Percentiles rank a stretch among this genome's conserved stretches.
Evolutionary conservation across 768 basidiomycete species (phyloP).

Genomic region (Rhodosporidiobolus sp.): DNA sequence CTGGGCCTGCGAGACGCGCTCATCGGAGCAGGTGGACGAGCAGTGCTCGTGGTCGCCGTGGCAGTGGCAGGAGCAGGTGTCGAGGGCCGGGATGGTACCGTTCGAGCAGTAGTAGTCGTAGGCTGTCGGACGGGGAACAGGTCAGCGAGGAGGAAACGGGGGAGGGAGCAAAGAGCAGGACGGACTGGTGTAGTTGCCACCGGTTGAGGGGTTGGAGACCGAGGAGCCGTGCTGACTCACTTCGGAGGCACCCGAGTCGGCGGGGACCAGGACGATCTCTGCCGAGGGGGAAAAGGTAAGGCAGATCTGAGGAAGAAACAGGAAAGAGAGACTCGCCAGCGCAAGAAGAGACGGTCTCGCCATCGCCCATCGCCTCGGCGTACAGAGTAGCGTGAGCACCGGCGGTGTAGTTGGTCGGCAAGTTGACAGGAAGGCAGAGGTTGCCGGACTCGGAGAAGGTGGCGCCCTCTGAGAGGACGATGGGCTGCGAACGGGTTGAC

Average conservation of each 20-base stretch:
- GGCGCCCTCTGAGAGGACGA: constrained; percentile 4
- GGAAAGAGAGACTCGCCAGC: background rate
- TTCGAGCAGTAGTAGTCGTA: constrained; percentile 25
- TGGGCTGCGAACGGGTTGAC: background rate
- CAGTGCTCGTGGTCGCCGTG: constrained; percentile 12
- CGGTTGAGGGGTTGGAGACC: constrained; percentile 4
- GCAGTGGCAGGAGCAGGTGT: constrained; percentile 22
- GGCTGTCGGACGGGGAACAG: background rate
- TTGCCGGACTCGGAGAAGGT: constrained; percentile 12
- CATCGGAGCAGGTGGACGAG: constrained; percentile 2
- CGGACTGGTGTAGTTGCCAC: constrained; percentile 7
- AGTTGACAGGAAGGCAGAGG: constrained; percentile 15
- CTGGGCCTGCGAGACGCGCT: background rate
- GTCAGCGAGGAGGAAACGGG: background rate
- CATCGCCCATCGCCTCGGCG: constrained; percentile 10
- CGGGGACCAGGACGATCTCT: constrained; percentile 19
- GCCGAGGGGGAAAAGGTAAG: background rate
- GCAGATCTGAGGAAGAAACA: background rate
- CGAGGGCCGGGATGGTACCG: constrained; percentile 11
- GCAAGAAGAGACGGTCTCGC: constrained; percentile 6
- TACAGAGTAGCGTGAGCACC: constrained; percentile 3
- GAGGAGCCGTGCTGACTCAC: constrained; percentile 2
- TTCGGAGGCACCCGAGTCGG: background rate
- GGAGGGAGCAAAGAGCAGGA: no score
- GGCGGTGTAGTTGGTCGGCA: background rate